Conservation (phyloP, 257 asterid genomes). For the Nicotiana attenuata region DNA sequence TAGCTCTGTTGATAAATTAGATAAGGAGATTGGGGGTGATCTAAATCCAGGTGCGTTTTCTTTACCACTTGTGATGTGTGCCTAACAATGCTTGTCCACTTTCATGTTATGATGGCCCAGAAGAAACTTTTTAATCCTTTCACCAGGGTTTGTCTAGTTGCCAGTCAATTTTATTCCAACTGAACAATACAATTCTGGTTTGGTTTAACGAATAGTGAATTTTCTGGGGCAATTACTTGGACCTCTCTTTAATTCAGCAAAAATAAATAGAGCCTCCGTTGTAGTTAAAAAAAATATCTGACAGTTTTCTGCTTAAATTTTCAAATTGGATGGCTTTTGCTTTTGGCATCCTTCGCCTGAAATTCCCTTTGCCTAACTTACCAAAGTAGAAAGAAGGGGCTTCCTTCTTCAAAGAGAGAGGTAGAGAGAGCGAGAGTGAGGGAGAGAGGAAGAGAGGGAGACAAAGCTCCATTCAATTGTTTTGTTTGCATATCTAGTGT, state of each 20-base stretch:
- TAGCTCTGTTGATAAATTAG: conserved; percentile 60
- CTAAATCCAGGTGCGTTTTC: conserved; percentile 41
- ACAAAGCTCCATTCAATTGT: background rate
- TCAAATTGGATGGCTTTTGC: background rate
- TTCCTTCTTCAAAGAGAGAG: background rate
- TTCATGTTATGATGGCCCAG: background rate
- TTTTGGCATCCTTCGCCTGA: background rate
- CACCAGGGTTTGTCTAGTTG: background rate
- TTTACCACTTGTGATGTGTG: conserved; percentile 13
- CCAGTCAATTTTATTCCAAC: background rate
- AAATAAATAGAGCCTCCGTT: background rate
- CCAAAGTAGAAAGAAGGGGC: background rate
- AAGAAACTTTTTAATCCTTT: background rate
- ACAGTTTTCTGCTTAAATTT: background rate
- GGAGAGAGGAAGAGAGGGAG: too few relatives aligned
- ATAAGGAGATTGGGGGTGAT: conserved; percentile 55
- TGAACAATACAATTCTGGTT: background rate
- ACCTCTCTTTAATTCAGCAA: background rate
- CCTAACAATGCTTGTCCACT: conserved; percentile 2
- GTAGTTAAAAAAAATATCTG: background rate
- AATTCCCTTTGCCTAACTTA: background rate
- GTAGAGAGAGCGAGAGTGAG: too few relatives aligned
- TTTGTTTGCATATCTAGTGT: background rate
- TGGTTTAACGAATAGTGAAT: background rate
- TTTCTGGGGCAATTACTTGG: background rate